These are phyloP conservation scores for Haematococcus sp. DNA, from an alignment of 139 green algal genomes.

Conservation along the genomic window DNA sequence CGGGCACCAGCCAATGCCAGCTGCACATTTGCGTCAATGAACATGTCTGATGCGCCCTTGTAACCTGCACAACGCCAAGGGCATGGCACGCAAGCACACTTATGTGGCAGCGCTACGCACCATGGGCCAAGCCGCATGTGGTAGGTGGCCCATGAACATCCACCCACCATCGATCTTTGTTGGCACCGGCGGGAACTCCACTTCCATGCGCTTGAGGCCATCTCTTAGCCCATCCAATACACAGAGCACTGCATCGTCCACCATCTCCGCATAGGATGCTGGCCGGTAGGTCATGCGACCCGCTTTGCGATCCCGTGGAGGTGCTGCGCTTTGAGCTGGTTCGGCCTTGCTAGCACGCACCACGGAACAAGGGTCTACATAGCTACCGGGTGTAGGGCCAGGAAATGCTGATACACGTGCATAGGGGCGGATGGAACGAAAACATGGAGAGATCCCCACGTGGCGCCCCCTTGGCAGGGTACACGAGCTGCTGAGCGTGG, in stretches of 20 bases:
- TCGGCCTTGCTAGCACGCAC: neutral
- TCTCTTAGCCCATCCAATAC: conserved; percentile 63
- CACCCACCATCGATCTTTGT: conserved; percentile 60
- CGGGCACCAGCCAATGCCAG: conserved; percentile 71
- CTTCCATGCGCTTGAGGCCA: conserved; percentile 69
- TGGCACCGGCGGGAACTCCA: conserved; percentile 86
- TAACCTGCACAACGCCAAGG: conserved; percentile 57
- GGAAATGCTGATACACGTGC: no score
- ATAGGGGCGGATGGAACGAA: no score
- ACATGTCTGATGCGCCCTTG: conserved; percentile 83
- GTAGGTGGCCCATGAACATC: neutral
- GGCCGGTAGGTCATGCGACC: conserved; percentile 74
- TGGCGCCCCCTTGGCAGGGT: no score
- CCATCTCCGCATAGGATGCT: conserved; percentile 66
- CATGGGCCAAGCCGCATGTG: no score
- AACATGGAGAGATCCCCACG: no score
- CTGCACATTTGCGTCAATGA: conserved; percentile 89
- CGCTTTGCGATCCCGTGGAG: neutral
- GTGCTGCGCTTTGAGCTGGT: neutral
- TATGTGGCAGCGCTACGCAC: no score
- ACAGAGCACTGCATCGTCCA: conserved; percentile 64
- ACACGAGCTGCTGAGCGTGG: no score
- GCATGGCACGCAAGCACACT: no score
- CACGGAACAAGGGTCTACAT: neutral
- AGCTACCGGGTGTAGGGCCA: no score